These are phyloP conservation scores for Xylaria arbuscula DNA, from an alignment of 2,329 filamentous ascomycete genomes.

Conservation along the genomic window DNA sequence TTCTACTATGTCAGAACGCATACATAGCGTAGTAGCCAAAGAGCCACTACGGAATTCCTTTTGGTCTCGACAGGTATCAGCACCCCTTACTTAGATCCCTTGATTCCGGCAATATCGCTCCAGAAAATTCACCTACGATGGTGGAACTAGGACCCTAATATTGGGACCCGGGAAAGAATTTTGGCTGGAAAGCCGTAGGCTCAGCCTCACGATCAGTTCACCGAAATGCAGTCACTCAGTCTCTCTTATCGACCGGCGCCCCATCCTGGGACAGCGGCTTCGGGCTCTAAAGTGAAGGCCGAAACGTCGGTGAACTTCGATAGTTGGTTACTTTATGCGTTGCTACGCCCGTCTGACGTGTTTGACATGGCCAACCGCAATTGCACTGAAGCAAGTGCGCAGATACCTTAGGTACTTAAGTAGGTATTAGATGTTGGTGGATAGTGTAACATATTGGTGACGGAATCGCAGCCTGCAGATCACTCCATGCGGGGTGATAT, in stretches of 20 bases:
- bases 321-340: background rate
- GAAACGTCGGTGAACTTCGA: background rate
- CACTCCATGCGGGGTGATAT: too few species aligned
- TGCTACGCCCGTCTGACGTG: background rate
- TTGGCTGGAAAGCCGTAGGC: too few species aligned
- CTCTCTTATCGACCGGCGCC: background rate
- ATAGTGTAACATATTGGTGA: background rate
- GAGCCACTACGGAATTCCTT: too few species aligned
- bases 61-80: too few species aligned
- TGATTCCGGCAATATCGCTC: too few species aligned
- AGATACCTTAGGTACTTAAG: background rate
- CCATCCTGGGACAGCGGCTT: background rate
- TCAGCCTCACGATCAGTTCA: background rate
- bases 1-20: too few species aligned
- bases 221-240: background rate
- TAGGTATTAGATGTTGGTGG: background rate
- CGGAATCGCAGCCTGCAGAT: too few species aligned
- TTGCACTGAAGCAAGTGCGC: background rate
- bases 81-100: too few species aligned
- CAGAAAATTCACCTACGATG: too few species aligned
- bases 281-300: background rate
- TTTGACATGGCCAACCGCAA: background rate
- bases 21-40: too few species aligned
- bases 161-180: background rate
- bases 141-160: background rate